phyloP scores from a whole-genome alignment of 2,329 filamentous ascomycete species.

The Pseudogymnoascus sp. region DNA sequence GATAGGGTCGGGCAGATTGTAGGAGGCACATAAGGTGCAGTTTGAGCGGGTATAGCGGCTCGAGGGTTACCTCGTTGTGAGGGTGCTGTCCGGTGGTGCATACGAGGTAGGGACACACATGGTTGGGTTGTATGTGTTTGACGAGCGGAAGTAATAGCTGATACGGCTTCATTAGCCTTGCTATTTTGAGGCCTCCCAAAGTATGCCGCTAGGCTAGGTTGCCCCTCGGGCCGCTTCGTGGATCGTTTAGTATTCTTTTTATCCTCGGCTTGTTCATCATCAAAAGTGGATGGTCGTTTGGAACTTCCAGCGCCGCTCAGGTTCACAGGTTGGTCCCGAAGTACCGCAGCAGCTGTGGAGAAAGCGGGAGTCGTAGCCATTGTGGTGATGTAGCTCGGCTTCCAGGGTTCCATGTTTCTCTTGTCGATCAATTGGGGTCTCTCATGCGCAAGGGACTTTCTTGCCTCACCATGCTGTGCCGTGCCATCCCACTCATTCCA shows the following conservation, averaged over 20 bases:
- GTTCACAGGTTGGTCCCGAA: background rate
- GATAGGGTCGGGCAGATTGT: slow-evolving; percentile 1
- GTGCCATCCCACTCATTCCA: background rate
- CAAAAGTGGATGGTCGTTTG: background rate
- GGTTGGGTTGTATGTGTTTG: background rate
- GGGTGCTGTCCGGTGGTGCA: background rate
- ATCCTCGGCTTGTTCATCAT: background rate
- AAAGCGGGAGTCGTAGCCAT: background rate
- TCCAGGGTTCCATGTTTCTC: slow-evolving; percentile 1
- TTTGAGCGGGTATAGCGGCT: background rate
- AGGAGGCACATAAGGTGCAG: slow-evolving; percentile 1
- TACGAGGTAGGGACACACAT: background rate
- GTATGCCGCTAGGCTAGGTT: background rate
- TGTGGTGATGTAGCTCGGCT: background rate
- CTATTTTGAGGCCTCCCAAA: background rate
- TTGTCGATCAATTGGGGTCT: background rate
- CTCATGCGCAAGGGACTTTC: background rate
- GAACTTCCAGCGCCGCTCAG: background rate
- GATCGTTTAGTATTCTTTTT: background rate
- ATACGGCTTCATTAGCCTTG: background rate
- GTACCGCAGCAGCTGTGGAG: slow-evolving; percentile 1
- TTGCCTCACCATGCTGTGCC: background rate
- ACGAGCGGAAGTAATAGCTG: background rate
- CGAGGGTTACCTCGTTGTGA: background rate
- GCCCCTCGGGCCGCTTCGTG: background rate